Percentiles rank a stretch among this genome's conserved stretches.
Evolutionary conservation across 176 grass and related monocot species (phyloP).

Genomic region (Aegilops longissima): DNA sequence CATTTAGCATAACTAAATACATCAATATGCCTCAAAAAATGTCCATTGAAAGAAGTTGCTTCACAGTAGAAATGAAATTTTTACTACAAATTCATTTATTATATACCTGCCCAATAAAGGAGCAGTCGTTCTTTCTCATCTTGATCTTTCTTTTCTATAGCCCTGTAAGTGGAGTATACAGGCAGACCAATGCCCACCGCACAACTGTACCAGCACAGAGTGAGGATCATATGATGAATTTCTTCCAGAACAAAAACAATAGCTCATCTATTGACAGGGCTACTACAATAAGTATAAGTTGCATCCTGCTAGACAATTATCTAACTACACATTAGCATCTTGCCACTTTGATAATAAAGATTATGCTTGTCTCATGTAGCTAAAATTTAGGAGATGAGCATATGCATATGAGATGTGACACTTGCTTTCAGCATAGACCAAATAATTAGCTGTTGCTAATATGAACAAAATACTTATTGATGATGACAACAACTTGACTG

Average conservation of each 20-base stretch:
- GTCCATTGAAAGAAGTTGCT: background rate
- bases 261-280: background rate
- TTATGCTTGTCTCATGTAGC: background rate
- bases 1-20: background rate
- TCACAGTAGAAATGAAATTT: background rate
- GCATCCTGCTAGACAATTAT: background rate
- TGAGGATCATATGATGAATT: background rate
- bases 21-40: background rate
- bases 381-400: background rate
- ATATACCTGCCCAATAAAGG: constrained; percentile 93
- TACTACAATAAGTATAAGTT: background rate
- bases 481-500: background rate
- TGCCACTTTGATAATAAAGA: background rate
- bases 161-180: constrained; percentile 92
- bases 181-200: constrained; percentile 76
- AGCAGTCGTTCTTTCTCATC: constrained; percentile 80
- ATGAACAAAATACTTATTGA: background rate
- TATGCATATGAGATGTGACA: background rate
- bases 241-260: background rate
- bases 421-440: constrained; percentile 4
- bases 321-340: constrained; percentile 17
- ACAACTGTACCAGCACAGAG: constrained; percentile 69
- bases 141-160: constrained; percentile 91
- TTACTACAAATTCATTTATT: background rate
- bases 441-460: background rate